Evolutionary conservation across 2,329 filamentous ascomycete genomes (phyloP).

Genomic region (Neonectria sp.): DNA sequence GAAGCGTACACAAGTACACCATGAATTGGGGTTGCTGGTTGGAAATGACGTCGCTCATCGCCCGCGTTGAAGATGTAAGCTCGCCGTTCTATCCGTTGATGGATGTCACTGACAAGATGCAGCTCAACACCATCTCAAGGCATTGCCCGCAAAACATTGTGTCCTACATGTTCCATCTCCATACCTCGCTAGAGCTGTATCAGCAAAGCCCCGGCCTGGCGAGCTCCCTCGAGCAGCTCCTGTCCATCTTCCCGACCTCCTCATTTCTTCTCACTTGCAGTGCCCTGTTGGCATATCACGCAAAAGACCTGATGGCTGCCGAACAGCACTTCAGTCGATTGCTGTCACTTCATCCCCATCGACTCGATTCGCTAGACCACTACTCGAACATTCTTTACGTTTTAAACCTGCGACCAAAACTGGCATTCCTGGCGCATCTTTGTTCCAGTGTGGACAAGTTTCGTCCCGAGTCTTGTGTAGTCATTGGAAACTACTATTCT

Average conservation of each 20-base stretch:
- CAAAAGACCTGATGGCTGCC: constrained; percentile 81
- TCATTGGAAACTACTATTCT: constrained; percentile 98
- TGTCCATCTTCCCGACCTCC: constrained; percentile 88
- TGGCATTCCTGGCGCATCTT: constrained; percentile 92
- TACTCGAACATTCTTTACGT: constrained; percentile 99
- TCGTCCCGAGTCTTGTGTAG: constrained; percentile 95
- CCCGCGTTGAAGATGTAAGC: constrained; percentile 84
- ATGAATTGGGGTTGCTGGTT: constrained; percentile 99
- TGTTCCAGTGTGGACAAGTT: constrained; percentile 96
- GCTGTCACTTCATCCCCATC: constrained; percentile 79
- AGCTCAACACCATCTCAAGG: constrained; percentile 80
- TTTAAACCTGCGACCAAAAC: constrained; percentile 86
- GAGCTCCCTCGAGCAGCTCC: constrained; percentile 81
- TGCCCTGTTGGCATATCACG: constrained; percentile 90
- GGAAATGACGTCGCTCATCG: constrained; percentile 87
- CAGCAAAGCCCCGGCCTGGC: constrained; percentile 85
- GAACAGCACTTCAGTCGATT: constrained; percentile 82
- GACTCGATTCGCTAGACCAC: constrained; percentile 92
- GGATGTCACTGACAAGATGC: constrained; percentile 31
- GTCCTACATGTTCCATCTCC: constrained; percentile 93
- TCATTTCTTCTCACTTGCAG: constrained; percentile 93
- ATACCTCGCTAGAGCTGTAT: constrained; percentile 92
- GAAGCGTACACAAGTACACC: constrained; percentile 89
- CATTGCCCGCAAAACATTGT: constrained; percentile 91
- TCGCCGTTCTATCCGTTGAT: constrained; percentile 41